A percentile compares a stretch with the other conserved stretches of the same genome.
phyloP scores from a whole-genome alignment of 345 rosid genomes.

The Eucalyptus polyanthemos region DNA sequence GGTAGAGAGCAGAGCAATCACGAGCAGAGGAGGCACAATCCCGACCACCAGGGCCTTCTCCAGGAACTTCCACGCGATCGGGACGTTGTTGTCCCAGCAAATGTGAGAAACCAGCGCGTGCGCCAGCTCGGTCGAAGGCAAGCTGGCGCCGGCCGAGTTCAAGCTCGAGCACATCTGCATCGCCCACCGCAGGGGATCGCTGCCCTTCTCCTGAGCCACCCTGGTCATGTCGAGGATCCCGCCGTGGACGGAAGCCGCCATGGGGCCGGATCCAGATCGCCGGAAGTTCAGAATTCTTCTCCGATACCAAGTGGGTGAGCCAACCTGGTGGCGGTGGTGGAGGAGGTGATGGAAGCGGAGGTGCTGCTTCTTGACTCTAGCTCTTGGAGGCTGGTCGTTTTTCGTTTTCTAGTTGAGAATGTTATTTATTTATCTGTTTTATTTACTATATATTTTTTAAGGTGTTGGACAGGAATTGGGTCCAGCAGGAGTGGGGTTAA shows the following conservation, averaged over 20 bases:
- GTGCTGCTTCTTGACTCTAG: not conserved
- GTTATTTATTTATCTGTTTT: not conserved
- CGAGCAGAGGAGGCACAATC: slow-evolving; percentile 70
- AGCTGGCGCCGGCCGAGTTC: slow-evolving; percentile 32
- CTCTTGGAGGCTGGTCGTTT: not conserved
- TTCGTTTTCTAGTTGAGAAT: not conserved
- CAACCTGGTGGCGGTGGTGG: not conserved
- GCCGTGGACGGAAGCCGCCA: slow-evolving; percentile 38
- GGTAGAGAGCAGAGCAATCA: slow-evolving; percentile 66
- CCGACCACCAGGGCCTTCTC: slow-evolving; percentile 60
- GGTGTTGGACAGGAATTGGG: not conserved
- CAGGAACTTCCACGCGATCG: slow-evolving; percentile 81
- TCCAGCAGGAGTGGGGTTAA: not conserved
- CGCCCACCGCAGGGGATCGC: slow-evolving; percentile 74
- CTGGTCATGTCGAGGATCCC: slow-evolving; percentile 49
- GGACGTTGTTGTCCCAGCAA: slow-evolving; percentile 83
- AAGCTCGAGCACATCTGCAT: slow-evolving; percentile 49
- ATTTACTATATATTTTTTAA: not conserved
- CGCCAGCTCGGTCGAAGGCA: slow-evolving; percentile 75
- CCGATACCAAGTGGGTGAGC: not conserved
- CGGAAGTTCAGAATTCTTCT: not conserved
- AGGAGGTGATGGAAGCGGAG: not conserved
- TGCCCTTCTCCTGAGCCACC: slow-evolving; percentile 43
- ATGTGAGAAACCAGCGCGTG: slow-evolving; percentile 60
- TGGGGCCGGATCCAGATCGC: not conserved